A percentile compares a stretch with the other conserved stretches of the same genome.
Evolutionary conservation across 1,139 yeast genomes (phyloP).

Genomic region (Arxiozyma telluris): DNA sequence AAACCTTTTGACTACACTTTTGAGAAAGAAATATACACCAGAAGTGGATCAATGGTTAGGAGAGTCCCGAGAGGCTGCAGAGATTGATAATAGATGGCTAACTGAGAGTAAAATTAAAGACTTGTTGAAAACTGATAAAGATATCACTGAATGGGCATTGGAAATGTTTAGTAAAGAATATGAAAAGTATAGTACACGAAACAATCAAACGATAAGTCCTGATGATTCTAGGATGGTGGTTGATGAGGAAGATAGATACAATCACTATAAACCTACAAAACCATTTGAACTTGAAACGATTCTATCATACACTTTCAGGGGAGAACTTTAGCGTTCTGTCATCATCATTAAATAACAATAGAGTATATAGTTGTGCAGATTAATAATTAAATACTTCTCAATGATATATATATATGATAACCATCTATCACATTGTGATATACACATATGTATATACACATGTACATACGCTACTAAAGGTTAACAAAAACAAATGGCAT

Average conservation of each 20-base stretch:
- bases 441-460: not conserved
- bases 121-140: slow-evolving; percentile 38
- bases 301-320: slow-evolving; percentile 37
- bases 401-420: slow-evolving; percentile 6
- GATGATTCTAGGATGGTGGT: slow-evolving; percentile 14
- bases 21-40: slow-evolving; percentile 80
- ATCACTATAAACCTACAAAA: slow-evolving; percentile 20
- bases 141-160: slow-evolving; percentile 56
- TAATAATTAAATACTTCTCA: not conserved
- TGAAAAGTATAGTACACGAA: slow-evolving; percentile 53
- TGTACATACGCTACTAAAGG: not conserved
- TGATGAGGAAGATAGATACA: slow-evolving; percentile 4
- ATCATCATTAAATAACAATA: not conserved
- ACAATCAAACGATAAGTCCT: slow-evolving; percentile 42
- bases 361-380: not conserved
- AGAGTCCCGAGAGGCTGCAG: slow-evolving; percentile 41
- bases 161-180: slow-evolving; percentile 43
- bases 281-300: slow-evolving; percentile 31
- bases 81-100: slow-evolving; percentile 17
- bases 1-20: slow-evolving; percentile 67
- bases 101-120: slow-evolving; percentile 21
- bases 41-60: slow-evolving; percentile 85
- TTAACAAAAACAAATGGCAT: too few species aligned
- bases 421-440: not conserved
- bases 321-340: slow-evolving; percentile 14